These are phyloP conservation scores for Sporothrix brunneoviolacea DNA, from an alignment of 2,329 filamentous ascomycete genomes.

Conservation along the genomic window DNA sequence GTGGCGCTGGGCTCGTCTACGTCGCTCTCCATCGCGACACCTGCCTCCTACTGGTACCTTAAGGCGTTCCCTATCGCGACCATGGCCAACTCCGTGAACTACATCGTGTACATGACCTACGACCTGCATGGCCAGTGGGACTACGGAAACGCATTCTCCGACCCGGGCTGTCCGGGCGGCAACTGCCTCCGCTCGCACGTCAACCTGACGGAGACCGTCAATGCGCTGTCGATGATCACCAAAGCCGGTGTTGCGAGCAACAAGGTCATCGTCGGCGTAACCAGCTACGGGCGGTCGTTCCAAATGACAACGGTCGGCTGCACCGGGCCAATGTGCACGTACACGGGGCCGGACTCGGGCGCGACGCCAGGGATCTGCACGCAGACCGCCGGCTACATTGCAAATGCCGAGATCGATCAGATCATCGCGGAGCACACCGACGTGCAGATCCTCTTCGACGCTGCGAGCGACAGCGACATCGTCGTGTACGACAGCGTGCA, in stretches of 20 bases:
- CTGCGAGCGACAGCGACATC: conserved; percentile 13
- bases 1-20: conserved; percentile 21
- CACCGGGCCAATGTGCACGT: conserved; percentile 26
- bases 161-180: conserved; percentile 25
- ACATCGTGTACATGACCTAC: conserved; percentile 30
- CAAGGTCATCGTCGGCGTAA: conserved; percentile 28
- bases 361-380: conserved; percentile 31
- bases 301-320: conserved; percentile 26
- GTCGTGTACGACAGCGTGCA: conserved; percentile 14
- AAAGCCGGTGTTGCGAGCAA: conserved; percentile 25
- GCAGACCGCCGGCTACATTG: conserved; percentile 30
- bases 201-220: conserved; percentile 31
- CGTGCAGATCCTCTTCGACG: conserved; percentile 8
- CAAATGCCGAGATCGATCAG: conserved; percentile 31
- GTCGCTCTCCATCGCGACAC: conserved; percentile 23
- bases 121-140: conserved; percentile 36
- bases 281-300: conserved; percentile 30
- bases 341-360: conserved; percentile 22
- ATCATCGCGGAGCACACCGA: conserved; percentile 9
- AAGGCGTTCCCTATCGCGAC: conserved; percentile 25
- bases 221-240: conserved; percentile 32
- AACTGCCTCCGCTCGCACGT: conserved; percentile 30
- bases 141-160: conserved; percentile 17
- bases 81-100: conserved; percentile 26
- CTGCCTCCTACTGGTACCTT: conserved; percentile 29